These are phyloP conservation scores for Annulohypoxylon nitens DNA, from an alignment of 495 filamentous ascomycete genomes.

Conservation along the genomic window DNA sequence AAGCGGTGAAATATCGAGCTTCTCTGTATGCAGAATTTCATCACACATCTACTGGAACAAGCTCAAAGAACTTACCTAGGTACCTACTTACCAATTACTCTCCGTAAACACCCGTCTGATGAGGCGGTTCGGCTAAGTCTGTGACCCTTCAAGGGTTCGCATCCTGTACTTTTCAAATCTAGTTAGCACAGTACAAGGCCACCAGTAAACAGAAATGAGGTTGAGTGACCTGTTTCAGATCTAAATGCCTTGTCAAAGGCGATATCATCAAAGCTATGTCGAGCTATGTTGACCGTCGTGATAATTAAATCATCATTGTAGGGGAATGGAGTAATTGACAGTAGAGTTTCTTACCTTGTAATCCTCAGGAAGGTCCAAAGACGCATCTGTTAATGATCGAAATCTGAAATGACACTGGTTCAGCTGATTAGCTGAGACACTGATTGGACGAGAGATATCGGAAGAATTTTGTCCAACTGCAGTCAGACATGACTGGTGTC, in stretches of 20 bases:
- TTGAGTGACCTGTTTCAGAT: conserved; percentile 66
- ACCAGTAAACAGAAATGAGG: neutral
- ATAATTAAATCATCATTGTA: conserved; percentile 80
- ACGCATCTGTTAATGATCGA: neutral
- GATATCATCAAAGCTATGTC: conserved; percentile 84
- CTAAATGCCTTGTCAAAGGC: conserved; percentile 86
- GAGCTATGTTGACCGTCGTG: conserved; percentile 99
- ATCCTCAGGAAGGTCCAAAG: neutral
- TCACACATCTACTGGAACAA: no score
- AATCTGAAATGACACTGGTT: conserved; percentile 8
- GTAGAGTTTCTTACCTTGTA: conserved; percentile 32
- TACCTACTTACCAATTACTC: neutral
- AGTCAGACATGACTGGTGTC: conserved; percentile 65
- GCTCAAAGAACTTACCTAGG: neutral
- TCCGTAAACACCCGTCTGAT: neutral
- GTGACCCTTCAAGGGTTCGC: neutral
- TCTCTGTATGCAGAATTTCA: no score
- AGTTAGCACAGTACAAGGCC: conserved; percentile 28
- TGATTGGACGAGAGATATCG: conserved; percentile 4
- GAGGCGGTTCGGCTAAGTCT: neutral
- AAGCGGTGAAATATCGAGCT: no score
- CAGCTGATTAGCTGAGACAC: conserved; percentile 44
- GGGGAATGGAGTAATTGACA: conserved; percentile 4
- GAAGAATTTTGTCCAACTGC: conserved; percentile 46
- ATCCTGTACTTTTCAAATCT: conserved; percentile 7